Conservation (phyloP, 257 asterid species). For the Solanum chiquidenum region DNA sequence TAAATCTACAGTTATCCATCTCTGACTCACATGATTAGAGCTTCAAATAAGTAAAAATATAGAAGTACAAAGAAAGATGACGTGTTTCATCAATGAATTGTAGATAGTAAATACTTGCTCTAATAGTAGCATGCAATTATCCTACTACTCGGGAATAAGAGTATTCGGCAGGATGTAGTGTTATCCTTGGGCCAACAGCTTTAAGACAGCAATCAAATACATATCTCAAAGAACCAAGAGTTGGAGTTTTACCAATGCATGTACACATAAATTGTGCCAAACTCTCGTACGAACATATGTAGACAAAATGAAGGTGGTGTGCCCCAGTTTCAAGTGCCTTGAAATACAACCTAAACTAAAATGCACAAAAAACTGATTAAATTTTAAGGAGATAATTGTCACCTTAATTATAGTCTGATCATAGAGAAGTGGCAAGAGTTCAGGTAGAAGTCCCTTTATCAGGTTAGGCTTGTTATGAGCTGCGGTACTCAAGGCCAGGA, state of each 20-base stretch:
- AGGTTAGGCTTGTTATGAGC: conserved; percentile 98
- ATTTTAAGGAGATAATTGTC: background rate
- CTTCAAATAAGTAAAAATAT: background rate
- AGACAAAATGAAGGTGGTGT: background rate
- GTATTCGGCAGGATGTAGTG: background rate
- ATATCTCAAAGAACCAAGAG: background rate
- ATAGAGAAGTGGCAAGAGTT: conserved; percentile 83
- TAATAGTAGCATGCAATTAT: background rate
- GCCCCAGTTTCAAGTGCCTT: background rate
- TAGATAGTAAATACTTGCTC: background rate
- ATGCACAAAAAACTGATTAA: background rate
- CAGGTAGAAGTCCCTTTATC: conserved; percentile 77
- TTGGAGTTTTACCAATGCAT: background rate
- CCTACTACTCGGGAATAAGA: background rate
- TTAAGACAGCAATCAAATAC: background rate
- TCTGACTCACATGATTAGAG: background rate
- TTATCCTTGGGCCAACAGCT: background rate
- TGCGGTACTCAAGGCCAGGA: conserved; percentile 92
- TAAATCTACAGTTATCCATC: background rate
- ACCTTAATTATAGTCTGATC: conserved; percentile 97
- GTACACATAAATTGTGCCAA: background rate
- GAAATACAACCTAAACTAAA: background rate
- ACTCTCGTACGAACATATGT: background rate
- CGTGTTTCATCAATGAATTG: background rate
- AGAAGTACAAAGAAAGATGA: background rate